These are phyloP conservation scores for Acanthamoeba lenticulata DNA, from an alignment of 208 protist genomes.

Conservation along the genomic window DNA sequence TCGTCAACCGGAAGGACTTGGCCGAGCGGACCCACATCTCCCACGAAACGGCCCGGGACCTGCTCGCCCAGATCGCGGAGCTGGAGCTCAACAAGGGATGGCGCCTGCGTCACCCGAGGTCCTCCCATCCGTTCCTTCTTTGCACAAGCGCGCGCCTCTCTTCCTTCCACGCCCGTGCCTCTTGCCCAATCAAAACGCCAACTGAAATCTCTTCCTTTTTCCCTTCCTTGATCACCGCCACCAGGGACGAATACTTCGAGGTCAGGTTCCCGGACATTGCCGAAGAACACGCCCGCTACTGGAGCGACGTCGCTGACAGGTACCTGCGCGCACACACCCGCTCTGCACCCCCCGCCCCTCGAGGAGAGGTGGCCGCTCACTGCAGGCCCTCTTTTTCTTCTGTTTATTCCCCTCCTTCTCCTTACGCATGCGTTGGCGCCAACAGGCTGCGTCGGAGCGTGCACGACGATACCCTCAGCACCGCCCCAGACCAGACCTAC, in stretches of 20 bases:
- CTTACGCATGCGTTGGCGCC: not conserved
- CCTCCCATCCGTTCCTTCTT: not conserved
- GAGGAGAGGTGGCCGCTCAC: no score
- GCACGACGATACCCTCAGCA: not conserved
- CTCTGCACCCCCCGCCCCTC: no score
- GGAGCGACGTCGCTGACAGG: not conserved
- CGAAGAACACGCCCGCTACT: conserved; percentile 17
- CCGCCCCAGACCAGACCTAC: not conserved
- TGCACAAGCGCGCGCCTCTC: no score
- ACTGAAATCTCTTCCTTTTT: no score
- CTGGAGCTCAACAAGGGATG: conserved; percentile 54
- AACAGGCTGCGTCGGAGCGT: not conserved
- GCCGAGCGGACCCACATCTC: not conserved
- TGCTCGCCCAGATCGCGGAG: conserved; percentile 24
- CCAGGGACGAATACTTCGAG: conserved; percentile 32
- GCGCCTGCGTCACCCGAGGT: not conserved
- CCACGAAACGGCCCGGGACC: conserved; percentile 24
- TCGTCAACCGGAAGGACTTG: not conserved
- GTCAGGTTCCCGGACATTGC: not conserved
- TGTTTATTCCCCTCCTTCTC: not conserved
- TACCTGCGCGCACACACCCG: not conserved
- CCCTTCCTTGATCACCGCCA: not conserved
- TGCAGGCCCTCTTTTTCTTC: not conserved
- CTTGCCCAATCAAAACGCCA: no score
- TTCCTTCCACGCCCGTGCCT: not conserved